These are phyloP conservation scores for Rhizopogon vesiculosus DNA, from an alignment of 768 basidiomycete species.

Conservation along the genomic window DNA sequence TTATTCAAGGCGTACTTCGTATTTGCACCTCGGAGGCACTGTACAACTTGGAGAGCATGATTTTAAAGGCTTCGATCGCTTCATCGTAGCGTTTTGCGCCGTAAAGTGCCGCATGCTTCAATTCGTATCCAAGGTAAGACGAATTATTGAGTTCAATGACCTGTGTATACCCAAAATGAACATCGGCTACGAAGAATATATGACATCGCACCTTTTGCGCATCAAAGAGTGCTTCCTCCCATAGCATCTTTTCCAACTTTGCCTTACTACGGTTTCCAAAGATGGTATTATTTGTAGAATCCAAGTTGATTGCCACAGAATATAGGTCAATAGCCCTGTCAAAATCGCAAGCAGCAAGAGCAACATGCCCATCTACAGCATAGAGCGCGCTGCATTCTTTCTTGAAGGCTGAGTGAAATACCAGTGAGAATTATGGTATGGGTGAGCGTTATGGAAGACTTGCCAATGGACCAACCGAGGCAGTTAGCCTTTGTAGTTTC, in stretches of 20 bases:
- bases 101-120: not conserved
- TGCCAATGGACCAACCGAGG: not conserved
- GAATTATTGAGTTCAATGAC: not conserved
- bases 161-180: not conserved
- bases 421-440: not conserved
- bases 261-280: not conserved
- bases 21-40: not conserved
- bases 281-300: not conserved
- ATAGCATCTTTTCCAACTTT: not conserved
- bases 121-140: not conserved
- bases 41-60: not conserved
- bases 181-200: not conserved
- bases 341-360: not conserved
- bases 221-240: not conserved
- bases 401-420: not conserved
- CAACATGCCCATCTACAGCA: not conserved
- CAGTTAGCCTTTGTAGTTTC: not conserved
- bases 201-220: not conserved
- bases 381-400: not conserved
- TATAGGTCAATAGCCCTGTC: not conserved
- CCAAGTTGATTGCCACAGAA: not conserved
- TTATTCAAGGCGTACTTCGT: not conserved
- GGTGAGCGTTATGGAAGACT: not conserved
- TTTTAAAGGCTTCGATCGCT: not conserved
- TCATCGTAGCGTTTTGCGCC: not conserved